Evolutionary conservation across 1,284 basidiomycete genomes (phyloP).

Genomic region (Paramarasmius palmivorus): DNA sequence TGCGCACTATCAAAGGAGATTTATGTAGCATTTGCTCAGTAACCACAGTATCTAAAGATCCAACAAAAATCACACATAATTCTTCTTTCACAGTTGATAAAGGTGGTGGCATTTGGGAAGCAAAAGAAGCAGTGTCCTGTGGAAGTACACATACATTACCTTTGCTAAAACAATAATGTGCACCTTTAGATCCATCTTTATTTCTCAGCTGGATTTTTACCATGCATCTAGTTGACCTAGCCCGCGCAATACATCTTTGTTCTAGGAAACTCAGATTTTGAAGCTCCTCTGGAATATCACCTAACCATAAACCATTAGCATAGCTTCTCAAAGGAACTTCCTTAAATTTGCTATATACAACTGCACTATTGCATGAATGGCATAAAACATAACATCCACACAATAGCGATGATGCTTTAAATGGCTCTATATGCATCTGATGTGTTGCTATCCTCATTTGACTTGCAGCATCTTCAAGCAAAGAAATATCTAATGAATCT

Average conservation of each 20-base stretch:
- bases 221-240: slow-evolving; percentile 10
- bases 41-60: neutral
- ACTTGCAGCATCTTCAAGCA: too few relatives aligned
- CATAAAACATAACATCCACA: too few relatives aligned
- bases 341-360: slow-evolving; percentile 3
- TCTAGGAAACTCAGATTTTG: slow-evolving; percentile 13
- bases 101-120: slow-evolving; percentile 5
- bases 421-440: too few relatives aligned
- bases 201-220: slow-evolving; percentile 12
- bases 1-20: neutral
- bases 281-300: slow-evolving; percentile 8
- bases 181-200: slow-evolving; percentile 3
- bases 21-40: neutral
- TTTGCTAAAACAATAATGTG: slow-evolving; percentile 11
- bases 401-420: too few relatives aligned
- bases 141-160: slow-evolving; percentile 16
- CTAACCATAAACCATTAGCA: slow-evolving; percentile 15
- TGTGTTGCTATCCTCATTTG: too few relatives aligned
- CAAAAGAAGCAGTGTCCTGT: slow-evolving; percentile 9
- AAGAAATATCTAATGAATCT: too few relatives aligned
- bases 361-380: too few relatives aligned
- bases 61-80: slow-evolving; percentile 4
- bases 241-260: slow-evolving; percentile 15
- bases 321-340: slow-evolving; percentile 12
- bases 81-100: slow-evolving; percentile 1